Evolutionary conservation across 768 basidiomycete species (phyloP), one percentile per base, ranked within the genome.

Genomic region (Daedaleopsis sinensis): DNA sequence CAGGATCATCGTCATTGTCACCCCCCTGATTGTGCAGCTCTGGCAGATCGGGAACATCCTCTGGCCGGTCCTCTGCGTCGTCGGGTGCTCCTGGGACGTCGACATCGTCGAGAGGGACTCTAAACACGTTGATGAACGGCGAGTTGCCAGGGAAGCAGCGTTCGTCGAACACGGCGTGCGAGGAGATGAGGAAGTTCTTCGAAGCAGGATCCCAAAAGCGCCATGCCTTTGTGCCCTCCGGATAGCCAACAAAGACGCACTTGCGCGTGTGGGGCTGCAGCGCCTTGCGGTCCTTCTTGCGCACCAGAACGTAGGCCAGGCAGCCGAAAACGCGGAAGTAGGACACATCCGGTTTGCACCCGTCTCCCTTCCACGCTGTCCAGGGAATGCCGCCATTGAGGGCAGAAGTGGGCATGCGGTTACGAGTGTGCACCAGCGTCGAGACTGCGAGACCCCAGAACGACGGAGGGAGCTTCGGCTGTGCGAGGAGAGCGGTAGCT

Each of bases 311-410:
- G 69, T 77, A 80, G 18, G 76, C 76, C 44, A 63, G 64, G 52
- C 77, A 79, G 3, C 79, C 77, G 52, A 71, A 80, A 19, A 76
- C 71, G 8, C 73, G 65, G 23, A 80, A 68, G 63, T 77, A 67
- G 0, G 65, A 47, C 21, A 77, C 64, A 54, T 74, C 60, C 2
- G 73, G 75, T 54, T 67, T 70, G 0, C 43, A n/a, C 4, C 54
- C 54, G 24, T 55, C 21, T 16, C 54, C 54, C 39, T 55, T 55
- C 54, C 39, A 55, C 5, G 19, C 39, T 5, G 54, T 43, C 12
- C n/a, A 47, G 46, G 46, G 46, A 23, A 47, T 47, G 18, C 46
- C 46, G 19, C 46, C 46, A 11, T 21, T 47, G 46, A 47, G 46
- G 3, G 46, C 46, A 47, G 46, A 47, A 3, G 54, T 55, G 23